Base-by-base conservation (phyloP, 306 rosid species). In the Acacia melanoxylon region DNA sequence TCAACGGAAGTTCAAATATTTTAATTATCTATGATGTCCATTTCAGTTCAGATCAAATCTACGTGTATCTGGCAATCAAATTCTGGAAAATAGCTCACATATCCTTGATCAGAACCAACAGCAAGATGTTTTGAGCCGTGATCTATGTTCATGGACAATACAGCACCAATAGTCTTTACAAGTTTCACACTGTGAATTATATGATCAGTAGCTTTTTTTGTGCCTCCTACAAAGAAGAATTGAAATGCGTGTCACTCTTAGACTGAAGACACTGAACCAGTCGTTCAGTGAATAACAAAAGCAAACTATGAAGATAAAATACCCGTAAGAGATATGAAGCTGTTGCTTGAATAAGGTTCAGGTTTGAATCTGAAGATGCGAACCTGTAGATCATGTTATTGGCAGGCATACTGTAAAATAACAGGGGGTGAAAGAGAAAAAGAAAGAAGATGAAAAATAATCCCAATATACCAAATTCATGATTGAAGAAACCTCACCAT, bases 71-170 rank as follows among this genome's bases (percentile, higher is more conserved):
- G n/a, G 65, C 73, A 66, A 79, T 67, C 72, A 79, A 22, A 65
- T 24, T 27, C 29, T 31, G 78, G 76, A 78, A 83, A 56, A 56
- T 46, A 75, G 80, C 97, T 90, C 82, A 95, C 99, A 82, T 85
- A 67, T 89, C 98, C 99, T 93, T 89, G 86, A 74, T 91, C 97
- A 89, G 97, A 89, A 35, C 99, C 99, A 85, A 95, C 92, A 19
- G 91, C 99, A 81, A 95, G 95, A 86, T 83, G 90, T 77, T 70
- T 85, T 76, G 91, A 84, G 56, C 67, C 82, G 52, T 74, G 87
- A 87, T 86, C 92, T 51, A 91, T 51, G 86, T 84, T 81, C 87
- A 91, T 77, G 68, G 87, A 87, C 77, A 83, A 83, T 62, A 90
- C 86, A 68, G 92, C 80, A 82, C 99, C 99, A 74, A 83, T 87